phyloP scores from a whole-genome alignment of 2,329 filamentous ascomycete genomes.

The Chrysosporium queenslandicum region DNA sequence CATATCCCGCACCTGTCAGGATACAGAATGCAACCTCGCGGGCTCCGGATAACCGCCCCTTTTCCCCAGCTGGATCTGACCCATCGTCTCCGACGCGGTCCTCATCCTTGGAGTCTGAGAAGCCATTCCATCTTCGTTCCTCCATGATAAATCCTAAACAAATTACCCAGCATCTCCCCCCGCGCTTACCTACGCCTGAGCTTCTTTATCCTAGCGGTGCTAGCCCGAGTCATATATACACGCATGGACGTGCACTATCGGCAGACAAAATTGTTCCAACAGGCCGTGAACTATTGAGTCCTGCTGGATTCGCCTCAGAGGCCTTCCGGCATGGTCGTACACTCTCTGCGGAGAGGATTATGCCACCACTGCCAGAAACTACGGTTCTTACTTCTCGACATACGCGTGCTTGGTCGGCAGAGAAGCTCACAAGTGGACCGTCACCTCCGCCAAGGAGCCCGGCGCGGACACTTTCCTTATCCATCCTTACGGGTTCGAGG shows the following conservation, averaged over 20 bases:
- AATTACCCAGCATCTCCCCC: background rate
- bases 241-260: conserved; percentile 2
- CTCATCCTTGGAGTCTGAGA: conserved; percentile 4
- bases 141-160: background rate
- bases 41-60: background rate
- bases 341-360: conserved; percentile 6
- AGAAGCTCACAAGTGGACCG: background rate
- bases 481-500: background rate
- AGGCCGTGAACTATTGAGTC: background rate
- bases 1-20: conserved; percentile 3
- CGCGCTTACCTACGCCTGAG: background rate
- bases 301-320: background rate
- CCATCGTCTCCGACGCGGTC: conserved; percentile 1
- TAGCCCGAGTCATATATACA: background rate
- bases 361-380: conserved; percentile 5
- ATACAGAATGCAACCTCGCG: background rate
- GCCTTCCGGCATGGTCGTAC: background rate
- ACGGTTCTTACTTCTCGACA: background rate
- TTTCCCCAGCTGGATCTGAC: background rate
- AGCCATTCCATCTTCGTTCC: background rate
- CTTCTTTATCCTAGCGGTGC: background rate
- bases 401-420: background rate
- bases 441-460: conserved; percentile 8
- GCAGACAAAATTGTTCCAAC: background rate
- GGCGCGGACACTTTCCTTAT: conserved; percentile 6